These are phyloP conservation scores for Nitzschia putrida DNA, from an alignment of 108 stramenopile species.

Conservation along the genomic window DNA sequence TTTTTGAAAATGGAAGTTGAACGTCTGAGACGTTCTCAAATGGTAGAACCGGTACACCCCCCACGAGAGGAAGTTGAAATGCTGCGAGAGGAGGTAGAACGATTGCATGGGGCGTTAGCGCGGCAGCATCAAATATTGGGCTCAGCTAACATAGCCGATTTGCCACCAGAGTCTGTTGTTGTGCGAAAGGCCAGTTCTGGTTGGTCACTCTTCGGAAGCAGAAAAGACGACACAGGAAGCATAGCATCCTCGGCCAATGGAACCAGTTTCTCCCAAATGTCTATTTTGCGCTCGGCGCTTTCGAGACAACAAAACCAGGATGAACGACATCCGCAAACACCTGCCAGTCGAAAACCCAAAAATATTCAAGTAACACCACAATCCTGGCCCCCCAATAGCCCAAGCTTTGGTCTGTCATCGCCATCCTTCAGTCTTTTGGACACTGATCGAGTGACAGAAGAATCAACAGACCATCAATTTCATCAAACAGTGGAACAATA, in stretches of 20 bases:
- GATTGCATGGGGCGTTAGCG: conserved; percentile 26
- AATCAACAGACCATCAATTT: conserved; percentile 18
- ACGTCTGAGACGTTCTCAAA: background rate
- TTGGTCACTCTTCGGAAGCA: conserved; percentile 13
- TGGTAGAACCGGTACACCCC: background rate
- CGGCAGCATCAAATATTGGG: conserved; percentile 2
- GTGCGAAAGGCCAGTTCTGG: conserved; percentile 8
- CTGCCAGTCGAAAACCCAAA: background rate
- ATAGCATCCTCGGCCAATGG: background rate
- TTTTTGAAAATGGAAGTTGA: background rate
- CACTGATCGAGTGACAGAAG: conserved; percentile 7
- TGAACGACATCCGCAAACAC: background rate
- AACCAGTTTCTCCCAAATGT: conserved; percentile 2
- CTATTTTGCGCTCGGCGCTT: background rate
- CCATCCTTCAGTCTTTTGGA: conserved; percentile 20
- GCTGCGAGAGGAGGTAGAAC: conserved; percentile 39
- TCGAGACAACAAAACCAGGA: background rate
- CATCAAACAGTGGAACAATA: background rate
- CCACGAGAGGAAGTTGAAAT: conserved; percentile 35
- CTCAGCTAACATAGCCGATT: background rate
- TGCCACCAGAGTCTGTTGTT: conserved; percentile 9
- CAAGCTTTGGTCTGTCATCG: conserved; percentile 14
- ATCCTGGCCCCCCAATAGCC: conserved; percentile 9
- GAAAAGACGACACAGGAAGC: conserved; percentile 14
- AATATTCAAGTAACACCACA: background rate